These are phyloP conservation scores for Psidium guajava DNA, from an alignment of 345 rosid genomes.

Conservation along the genomic window DNA sequence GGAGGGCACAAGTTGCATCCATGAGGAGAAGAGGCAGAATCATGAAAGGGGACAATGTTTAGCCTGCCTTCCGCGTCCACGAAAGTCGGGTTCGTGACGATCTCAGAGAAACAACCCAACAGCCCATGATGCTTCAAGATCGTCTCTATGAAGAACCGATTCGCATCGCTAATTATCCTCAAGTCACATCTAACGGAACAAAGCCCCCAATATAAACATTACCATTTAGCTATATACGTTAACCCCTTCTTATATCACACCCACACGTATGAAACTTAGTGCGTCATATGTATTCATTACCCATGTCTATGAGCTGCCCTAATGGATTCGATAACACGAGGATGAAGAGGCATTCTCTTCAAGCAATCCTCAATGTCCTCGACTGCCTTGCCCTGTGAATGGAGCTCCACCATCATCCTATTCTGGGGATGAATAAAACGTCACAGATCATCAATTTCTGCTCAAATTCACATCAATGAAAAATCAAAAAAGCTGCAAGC, in stretches of 20 bases:
- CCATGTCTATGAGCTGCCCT: slow-evolving; percentile 48
- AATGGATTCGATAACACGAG: slow-evolving; percentile 33
- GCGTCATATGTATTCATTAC: slow-evolving; percentile 3
- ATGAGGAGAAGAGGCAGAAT: slow-evolving; percentile 29
- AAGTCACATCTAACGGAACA: slow-evolving; percentile 46
- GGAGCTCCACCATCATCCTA: slow-evolving; percentile 81
- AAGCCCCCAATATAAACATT: not conserved
- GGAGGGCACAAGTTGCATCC: slow-evolving; percentile 55
- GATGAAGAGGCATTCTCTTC: slow-evolving; percentile 34
- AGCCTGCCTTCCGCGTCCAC: slow-evolving; percentile 46
- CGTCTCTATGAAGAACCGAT: slow-evolving; percentile 63
- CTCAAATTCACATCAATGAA: not conserved
- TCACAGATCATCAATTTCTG: not conserved
- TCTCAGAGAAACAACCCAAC: slow-evolving; percentile 54
- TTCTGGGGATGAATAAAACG: slow-evolving; percentile 18
- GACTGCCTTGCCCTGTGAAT: slow-evolving; percentile 47
- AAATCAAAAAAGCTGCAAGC: not conserved
- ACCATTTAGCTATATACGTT: not conserved
- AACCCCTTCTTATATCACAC: not conserved
- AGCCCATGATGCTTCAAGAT: slow-evolving; percentile 57
- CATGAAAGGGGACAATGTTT: slow-evolving; percentile 49
- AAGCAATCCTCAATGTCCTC: slow-evolving; percentile 55
- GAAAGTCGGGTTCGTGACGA: slow-evolving; percentile 42
- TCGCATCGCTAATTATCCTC: slow-evolving; percentile 77
- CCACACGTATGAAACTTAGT: not conserved